phyloP scores from a whole-genome alignment of 371 early-diverging fungal genomes.

The Saksenaea vasiformis region DNA sequence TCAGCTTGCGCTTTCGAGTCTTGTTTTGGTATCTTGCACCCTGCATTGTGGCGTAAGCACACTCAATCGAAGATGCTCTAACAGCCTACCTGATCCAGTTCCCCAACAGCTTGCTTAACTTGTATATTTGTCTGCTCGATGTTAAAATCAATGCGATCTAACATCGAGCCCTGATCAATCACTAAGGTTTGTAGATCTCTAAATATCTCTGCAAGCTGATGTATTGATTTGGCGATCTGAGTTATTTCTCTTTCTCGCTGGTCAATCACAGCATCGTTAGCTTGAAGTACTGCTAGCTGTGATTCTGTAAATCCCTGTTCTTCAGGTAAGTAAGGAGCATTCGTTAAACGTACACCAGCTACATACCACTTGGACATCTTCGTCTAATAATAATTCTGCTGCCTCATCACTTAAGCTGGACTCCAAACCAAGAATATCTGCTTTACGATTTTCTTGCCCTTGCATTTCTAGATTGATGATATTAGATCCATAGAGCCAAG shows the following conservation, averaged over 20 bases:
- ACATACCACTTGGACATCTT: conserved; percentile 50
- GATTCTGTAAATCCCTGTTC: conserved; percentile 83
- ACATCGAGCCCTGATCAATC: conserved; percentile 95
- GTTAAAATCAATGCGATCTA: conserved; percentile 98
- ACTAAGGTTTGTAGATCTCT: conserved; percentile 91
- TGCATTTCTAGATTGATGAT: conserved; percentile 30
- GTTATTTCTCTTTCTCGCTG: conserved; percentile 91
- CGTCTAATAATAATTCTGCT: conserved; percentile 45
- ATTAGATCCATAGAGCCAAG: background rate
- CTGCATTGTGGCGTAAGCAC: conserved; percentile 18
- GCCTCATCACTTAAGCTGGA: conserved; percentile 43
- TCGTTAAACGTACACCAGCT: background rate
- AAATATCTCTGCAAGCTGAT: conserved; percentile 89
- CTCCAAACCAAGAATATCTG: conserved; percentile 47
- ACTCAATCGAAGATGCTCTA: background rate
- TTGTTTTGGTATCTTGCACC: conserved; percentile 69
- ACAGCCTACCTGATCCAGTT: conserved; percentile 77
- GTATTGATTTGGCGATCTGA: conserved; percentile 91
- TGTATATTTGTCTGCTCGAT: conserved; percentile 83
- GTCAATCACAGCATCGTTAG: conserved; percentile 69
- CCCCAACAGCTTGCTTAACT: conserved; percentile 81
- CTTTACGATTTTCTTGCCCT: conserved; percentile 51
- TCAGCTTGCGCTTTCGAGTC: conserved; percentile 64
- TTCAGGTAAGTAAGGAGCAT: background rate
- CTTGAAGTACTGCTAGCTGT: conserved; percentile 76